Conservation (phyloP, 768 basidiomycete species). For the Pleurotus cornucopiae region DNA sequence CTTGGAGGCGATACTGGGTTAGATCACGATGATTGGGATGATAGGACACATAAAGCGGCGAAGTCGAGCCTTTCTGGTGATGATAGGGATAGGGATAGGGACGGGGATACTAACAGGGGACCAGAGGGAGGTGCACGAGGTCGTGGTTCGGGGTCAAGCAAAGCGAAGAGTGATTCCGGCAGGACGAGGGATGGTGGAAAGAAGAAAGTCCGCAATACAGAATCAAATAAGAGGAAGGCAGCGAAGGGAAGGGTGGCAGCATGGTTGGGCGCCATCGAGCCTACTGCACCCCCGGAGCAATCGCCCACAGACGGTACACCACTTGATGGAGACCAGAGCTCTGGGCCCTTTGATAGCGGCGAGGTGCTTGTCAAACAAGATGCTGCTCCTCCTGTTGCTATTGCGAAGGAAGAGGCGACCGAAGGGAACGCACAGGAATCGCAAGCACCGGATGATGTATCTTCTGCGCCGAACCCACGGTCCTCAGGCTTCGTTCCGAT, state of each 20-base stretch:
- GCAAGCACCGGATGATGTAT: slow-evolving; percentile 17
- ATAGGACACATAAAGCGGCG: slow-evolving; percentile 33
- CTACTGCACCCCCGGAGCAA: slow-evolving; percentile 48
- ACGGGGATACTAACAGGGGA: slow-evolving; percentile 11
- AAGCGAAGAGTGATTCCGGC: slow-evolving; percentile 21
- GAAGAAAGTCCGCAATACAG: slow-evolving; percentile 16
- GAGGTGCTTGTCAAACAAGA: background rate
- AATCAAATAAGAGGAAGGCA: slow-evolving; percentile 21
- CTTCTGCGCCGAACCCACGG: slow-evolving; percentile 58
- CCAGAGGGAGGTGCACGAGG: slow-evolving; percentile 12
- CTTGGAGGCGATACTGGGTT: slow-evolving; percentile 16
- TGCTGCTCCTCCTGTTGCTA: background rate
- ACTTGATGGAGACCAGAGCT: slow-evolving; percentile 5
- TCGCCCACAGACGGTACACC: slow-evolving; percentile 36
- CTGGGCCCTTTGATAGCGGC: background rate
- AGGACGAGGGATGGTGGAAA: slow-evolving; percentile 24
- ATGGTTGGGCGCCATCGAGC: slow-evolving; percentile 70
- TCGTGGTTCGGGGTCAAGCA: slow-evolving; percentile 3
- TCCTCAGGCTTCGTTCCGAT: slow-evolving; percentile 77
- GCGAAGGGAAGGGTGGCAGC: slow-evolving; percentile 74
- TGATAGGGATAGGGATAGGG: slow-evolving; percentile 13
- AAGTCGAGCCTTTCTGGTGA: slow-evolving; percentile 24
- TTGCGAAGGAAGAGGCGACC: background rate
- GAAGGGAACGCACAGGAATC: slow-evolving; percentile 7
- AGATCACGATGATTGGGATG: slow-evolving; percentile 32